phyloP scores from a whole-genome alignment of 2,329 filamentous ascomycete species.

The Xylaria arbuscula region DNA sequence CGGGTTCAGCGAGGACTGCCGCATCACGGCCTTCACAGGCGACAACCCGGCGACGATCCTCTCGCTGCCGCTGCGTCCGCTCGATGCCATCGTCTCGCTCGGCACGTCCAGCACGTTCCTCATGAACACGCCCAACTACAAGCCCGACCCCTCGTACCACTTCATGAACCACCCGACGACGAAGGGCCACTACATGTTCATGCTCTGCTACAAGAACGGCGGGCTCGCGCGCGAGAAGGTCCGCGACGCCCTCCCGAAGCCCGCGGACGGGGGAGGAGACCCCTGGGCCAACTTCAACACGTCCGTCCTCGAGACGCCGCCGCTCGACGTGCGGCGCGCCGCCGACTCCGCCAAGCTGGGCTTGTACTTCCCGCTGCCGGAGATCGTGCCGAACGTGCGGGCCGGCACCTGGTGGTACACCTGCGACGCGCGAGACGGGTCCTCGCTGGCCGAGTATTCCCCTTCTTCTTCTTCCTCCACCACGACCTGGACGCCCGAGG shows the following conservation, averaged over 20 bases:
- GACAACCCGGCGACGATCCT: constrained; percentile 98
- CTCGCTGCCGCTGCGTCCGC: constrained; percentile 83
- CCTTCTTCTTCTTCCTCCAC: constrained; percentile 19
- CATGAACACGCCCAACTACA: constrained; percentile 94
- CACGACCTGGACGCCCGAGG: constrained; percentile 65
- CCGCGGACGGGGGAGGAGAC: constrained; percentile 51
- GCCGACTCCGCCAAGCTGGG: constrained; percentile 80
- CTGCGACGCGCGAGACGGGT: constrained; percentile 66
- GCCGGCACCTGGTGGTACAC: constrained; percentile 89
- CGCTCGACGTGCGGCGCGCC: constrained; percentile 70
- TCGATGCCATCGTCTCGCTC: constrained; percentile 93
- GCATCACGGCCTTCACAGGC: constrained; percentile 87
- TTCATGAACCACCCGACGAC: constrained; percentile 99
- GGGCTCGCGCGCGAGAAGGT: constrained; percentile 91
- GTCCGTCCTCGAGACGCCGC: constrained; percentile 73
- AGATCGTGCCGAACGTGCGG: constrained; percentile 92
- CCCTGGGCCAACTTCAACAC: constrained; percentile 86
- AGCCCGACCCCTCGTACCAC: constrained; percentile 90
- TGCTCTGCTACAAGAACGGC: constrained; percentile 99
- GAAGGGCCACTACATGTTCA: constrained; percentile 95
- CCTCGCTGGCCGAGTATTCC: constrained; percentile 56
- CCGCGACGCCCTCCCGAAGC: constrained; percentile 78
- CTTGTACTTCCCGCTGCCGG: constrained; percentile 93
- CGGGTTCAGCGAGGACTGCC: constrained; percentile 79
- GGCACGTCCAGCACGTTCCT: constrained; percentile 97